Base-by-base conservation (phyloP, 768 basidiomycete species). In the Kockovaella imperatae region DNA sequence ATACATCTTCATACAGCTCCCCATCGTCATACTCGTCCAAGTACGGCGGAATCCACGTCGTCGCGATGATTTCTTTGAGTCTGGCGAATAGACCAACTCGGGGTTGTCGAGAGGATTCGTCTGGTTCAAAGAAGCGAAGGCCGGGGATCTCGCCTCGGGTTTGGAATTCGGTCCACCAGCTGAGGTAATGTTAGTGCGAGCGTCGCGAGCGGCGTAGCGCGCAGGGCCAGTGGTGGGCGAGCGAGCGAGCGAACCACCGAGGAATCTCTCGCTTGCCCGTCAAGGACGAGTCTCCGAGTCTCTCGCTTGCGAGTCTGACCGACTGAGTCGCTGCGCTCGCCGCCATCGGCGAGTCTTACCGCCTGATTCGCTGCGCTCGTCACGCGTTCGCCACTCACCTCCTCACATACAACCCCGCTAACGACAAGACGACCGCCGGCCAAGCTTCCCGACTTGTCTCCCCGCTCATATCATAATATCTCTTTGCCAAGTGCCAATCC, bases 401-500 rank as follows among this genome's bases (percentile, higher is more conserved):
- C 15, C 83, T 81, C 7, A 80, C 67, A 65, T 96, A 86, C 24
- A 99, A 73, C 66, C 86, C 87, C 42, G 80, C 73, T 31, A 97
- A 74, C 2, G 88, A 90, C 17, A 97, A 72, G 23, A 80, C 70
- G 38, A 95, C 86, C 0, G 93, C 90, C 20, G 96, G 74, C 64
- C 87, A 89, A 0, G 90, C 91, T 62, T 96, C 90, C 34, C 75
- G 66, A 60, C 91, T 91, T 3, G 86, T 87, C 54, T 91, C 87
- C 35, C 86, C 70, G 4, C 90, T 87, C 45, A 83, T 71, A 68
- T 97, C 95, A 68, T 96, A 97, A 67, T 91, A 85, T 18, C 95
- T 78, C 71, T 97, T 99, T 0, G 95, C 95, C 17, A 97, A 79
- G 69, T 95, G 85, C 75, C 87, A 97, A 70, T 99, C 95, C 83